phyloP scores from a whole-genome alignment of 2,329 filamentous ascomycete genomes.

The Fusarium sp. region DNA sequence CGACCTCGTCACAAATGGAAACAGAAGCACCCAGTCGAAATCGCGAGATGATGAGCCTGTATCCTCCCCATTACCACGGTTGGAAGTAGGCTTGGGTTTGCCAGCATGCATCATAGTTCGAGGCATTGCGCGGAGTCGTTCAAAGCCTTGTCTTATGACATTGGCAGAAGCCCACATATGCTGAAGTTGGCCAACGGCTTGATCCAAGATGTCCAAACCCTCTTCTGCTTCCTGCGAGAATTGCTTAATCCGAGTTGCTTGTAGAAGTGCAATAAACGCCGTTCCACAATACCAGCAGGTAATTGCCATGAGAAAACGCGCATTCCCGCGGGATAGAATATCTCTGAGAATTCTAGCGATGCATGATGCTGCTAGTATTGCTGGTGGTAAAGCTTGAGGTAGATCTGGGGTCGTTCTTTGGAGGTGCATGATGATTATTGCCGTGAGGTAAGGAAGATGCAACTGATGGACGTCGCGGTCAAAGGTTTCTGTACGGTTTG shows the following conservation, averaged over 20 bases:
- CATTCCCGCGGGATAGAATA: slow-evolving; percentile 52
- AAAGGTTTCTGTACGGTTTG: slow-evolving; percentile 46
- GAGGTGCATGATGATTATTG: slow-evolving; percentile 55
- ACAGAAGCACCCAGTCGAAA: slow-evolving; percentile 33
- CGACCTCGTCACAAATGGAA: slow-evolving; percentile 36
- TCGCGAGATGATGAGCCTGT: background rate
- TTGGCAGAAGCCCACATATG: slow-evolving; percentile 43
- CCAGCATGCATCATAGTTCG: slow-evolving; percentile 22
- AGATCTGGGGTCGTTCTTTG: slow-evolving; percentile 51
- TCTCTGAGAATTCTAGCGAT: slow-evolving; percentile 48
- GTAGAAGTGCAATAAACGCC: slow-evolving; percentile 55
- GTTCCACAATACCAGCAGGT: slow-evolving; percentile 57
- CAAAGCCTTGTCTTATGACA: slow-evolving; percentile 37
- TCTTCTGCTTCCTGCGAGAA: slow-evolving; percentile 38
- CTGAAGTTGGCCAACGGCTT: slow-evolving; percentile 35
- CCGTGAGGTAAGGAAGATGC: slow-evolving; percentile 56
- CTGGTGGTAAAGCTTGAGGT: slow-evolving; percentile 43
- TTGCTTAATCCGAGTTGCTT: slow-evolving; percentile 46
- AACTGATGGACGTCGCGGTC: slow-evolving; percentile 56
- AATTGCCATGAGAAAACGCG: slow-evolving; percentile 56
- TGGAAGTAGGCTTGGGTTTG: background rate
- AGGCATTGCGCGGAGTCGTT: slow-evolving; percentile 27
- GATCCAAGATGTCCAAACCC: slow-evolving; percentile 27
- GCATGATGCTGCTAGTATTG: slow-evolving; percentile 34
- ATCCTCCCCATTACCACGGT: background rate